Percentiles rank a stretch among this genome's conserved stretches.
Evolutionary conservation across 805 yeast genomes (phyloP).

Genomic region (Lachancea thermotolerans): DNA sequence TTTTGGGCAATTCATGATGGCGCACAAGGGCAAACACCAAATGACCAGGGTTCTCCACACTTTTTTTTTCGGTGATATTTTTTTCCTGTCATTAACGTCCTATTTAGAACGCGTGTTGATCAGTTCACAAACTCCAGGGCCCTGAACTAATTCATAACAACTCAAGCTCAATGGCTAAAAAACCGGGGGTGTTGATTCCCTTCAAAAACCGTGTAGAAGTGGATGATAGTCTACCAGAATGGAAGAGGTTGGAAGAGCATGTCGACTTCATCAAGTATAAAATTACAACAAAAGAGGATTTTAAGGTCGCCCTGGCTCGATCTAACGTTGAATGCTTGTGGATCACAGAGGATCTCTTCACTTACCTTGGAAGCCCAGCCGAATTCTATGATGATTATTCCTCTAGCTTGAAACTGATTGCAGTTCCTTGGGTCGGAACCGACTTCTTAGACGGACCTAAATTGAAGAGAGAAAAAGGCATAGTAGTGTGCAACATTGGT

Average conservation of each 20-base stretch:
- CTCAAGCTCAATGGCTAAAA: not conserved
- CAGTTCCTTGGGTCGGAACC: conserved; percentile 56
- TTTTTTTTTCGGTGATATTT: no score
- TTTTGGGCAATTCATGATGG: no score
- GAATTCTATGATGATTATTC: conserved; percentile 44
- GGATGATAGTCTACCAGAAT: conserved; percentile 42
- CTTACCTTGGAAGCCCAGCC: conserved; percentile 38
- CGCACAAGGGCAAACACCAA: no score
- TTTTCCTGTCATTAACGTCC: no score
- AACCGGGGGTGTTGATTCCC: conserved; percentile 31
- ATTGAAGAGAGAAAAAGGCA: conserved; percentile 39
- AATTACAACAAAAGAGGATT: conserved; percentile 37
- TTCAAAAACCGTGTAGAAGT: conserved; percentile 37
- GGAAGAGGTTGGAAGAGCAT: conserved; percentile 35
- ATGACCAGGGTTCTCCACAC: no score
- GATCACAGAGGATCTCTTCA: conserved; percentile 48
- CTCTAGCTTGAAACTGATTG: conserved; percentile 38
- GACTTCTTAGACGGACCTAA: conserved; percentile 44
- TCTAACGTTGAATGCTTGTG: conserved; percentile 47
- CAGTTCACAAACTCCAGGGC: not conserved
- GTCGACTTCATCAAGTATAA: conserved; percentile 37
- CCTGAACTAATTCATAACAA: not conserved
- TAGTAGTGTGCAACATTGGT: conserved; percentile 57
- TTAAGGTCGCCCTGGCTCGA: conserved; percentile 36
- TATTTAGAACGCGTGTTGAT: no score